Percentiles rank a stretch among this genome's conserved stretches.
phyloP scores from a whole-genome alignment of 768 basidiomycete species.

The Tubosaeta brunneosetosa region DNA sequence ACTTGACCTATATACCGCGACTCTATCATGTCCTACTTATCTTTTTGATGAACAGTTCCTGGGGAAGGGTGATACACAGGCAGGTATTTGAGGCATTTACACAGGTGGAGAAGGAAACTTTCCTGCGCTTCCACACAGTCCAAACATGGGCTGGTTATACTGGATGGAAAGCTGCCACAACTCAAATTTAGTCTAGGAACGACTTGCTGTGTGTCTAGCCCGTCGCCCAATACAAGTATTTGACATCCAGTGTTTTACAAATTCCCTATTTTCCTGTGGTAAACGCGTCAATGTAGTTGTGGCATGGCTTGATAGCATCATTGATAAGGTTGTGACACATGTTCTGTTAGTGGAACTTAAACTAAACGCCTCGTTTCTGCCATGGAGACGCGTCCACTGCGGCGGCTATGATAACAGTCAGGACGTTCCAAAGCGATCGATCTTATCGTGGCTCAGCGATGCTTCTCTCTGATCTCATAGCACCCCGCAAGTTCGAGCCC shows the following conservation, averaged over 20 bases:
- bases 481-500: background rate
- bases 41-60: constrained; percentile 8
- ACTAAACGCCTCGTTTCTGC: background rate
- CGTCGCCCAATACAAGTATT: too few species aligned
- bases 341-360: too few species aligned
- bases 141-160: too few species aligned
- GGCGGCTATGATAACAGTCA: background rate
- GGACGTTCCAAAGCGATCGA: background rate
- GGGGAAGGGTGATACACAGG: background rate
- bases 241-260: background rate
- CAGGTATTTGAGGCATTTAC: background rate
- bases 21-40: constrained; percentile 6
- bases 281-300: background rate
- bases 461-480: background rate
- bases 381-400: background rate
- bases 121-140: background rate
- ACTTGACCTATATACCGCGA: constrained; percentile 22
- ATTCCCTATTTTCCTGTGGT: background rate
- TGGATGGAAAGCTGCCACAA: background rate
- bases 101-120: background rate
- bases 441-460: background rate
- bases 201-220: background rate
- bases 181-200: background rate
- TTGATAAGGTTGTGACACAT: background rate
- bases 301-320: background rate